Percentiles rank a stretch among this genome's conserved stretches.
These are phyloP conservation scores for Trichosporon sp. DNA, from an alignment of 1,284 basidiomycete species.

Conservation along the genomic window DNA sequence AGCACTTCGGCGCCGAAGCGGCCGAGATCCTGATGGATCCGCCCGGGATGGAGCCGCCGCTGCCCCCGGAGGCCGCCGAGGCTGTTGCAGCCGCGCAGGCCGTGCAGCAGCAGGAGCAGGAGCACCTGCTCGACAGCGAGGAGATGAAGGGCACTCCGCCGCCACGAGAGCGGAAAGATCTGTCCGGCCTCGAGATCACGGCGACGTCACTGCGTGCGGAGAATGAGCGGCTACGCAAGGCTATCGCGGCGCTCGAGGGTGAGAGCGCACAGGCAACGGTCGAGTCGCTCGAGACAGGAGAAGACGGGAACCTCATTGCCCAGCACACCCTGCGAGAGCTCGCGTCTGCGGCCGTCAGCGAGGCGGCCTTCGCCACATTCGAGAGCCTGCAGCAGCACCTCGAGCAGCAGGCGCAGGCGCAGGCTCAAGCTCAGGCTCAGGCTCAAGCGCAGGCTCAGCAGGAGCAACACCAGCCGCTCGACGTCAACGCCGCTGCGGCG, in stretches of 20 bases:
- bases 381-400: constrained; percentile 20
- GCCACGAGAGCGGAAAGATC: not conserved
- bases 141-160: not conserved
- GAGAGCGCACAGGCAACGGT: not conserved
- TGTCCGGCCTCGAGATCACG: constrained; percentile 13
- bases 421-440: not conserved
- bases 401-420: constrained; percentile 9
- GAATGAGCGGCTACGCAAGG: constrained; percentile 19
- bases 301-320: constrained; percentile 7
- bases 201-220: constrained; percentile 9
- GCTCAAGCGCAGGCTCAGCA: not conserved
- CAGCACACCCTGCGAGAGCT: constrained; percentile 23
- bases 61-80: not conserved
- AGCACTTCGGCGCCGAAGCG: not conserved
- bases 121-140: not conserved
- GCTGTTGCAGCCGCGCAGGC: not conserved
- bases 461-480: not conserved
- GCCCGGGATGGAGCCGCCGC: not conserved
- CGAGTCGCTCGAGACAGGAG: not conserved
- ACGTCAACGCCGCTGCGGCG: not conserved
- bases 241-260: constrained; percentile 11
- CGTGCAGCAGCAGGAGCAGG: not conserved
- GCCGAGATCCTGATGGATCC: constrained; percentile 1
- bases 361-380: constrained; percentile 8
- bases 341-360: constrained; percentile 19